phyloP scores from a whole-genome alignment of 2,329 filamentous ascomycete genomes.

The Tolypocladium sp. region DNA sequence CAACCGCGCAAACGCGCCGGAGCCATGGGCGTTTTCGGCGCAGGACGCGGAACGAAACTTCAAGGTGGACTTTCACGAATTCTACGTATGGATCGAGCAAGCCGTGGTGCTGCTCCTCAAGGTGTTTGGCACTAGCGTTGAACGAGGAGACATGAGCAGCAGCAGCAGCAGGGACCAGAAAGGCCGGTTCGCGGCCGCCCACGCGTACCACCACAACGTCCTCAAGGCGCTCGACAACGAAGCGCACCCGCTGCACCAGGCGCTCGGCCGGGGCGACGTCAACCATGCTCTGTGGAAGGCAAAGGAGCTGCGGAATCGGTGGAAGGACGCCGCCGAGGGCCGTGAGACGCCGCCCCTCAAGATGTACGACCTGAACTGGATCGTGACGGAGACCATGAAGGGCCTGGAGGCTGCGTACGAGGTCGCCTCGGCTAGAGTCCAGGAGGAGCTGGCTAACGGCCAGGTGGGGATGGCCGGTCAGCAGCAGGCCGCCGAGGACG shows the following conservation, averaged over 20 bases:
- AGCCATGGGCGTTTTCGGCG: constrained; percentile 21
- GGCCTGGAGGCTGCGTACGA: constrained; percentile 51
- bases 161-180: constrained; percentile 9
- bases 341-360: constrained; percentile 33
- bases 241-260: constrained; percentile 44
- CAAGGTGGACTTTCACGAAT: constrained; percentile 71
- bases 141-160: constrained; percentile 11
- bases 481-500: constrained; percentile 10
- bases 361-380: constrained; percentile 52
- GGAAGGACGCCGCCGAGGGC: constrained; percentile 56
- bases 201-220: constrained; percentile 63
- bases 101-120: constrained; percentile 59
- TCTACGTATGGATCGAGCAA: constrained; percentile 64
- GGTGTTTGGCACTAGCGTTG: constrained; percentile 49
- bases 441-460: constrained; percentile 29
- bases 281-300: constrained; percentile 51
- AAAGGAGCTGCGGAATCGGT: constrained; percentile 62
- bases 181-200: constrained; percentile 14
- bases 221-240: constrained; percentile 50
- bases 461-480: constrained; percentile 19
- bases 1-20: constrained; percentile 33
- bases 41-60: constrained; percentile 57
- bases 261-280: constrained; percentile 46
- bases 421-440: constrained; percentile 38
- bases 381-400: constrained; percentile 45